Conservation (phyloP, 805 yeast genomes). For the Phaffomyces antillensis region DNA sequence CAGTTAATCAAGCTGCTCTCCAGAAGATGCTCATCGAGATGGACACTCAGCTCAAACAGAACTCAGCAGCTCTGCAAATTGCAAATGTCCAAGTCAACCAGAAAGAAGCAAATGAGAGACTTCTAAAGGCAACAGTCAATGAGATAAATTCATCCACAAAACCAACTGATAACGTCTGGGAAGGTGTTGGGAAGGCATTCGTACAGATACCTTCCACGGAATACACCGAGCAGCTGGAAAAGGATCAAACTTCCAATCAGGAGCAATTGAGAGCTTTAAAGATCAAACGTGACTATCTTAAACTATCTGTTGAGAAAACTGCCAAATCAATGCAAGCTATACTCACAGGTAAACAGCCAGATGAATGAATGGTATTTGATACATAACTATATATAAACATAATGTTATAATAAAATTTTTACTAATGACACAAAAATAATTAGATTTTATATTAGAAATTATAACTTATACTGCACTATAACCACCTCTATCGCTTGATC, state of each 20-base stretch:
- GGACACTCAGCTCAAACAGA: conserved; percentile 54
- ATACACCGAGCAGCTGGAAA: conserved; percentile 41
- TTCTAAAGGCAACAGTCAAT: conserved; percentile 2
- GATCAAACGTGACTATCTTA: conserved; percentile 66
- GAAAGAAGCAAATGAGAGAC: conserved; percentile 6
- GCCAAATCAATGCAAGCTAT: conserved; percentile 50
- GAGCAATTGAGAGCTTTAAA: conserved; percentile 55
- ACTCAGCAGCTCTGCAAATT: conserved; percentile 52
- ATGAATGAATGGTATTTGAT: neutral
- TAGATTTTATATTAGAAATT: too few species aligned
- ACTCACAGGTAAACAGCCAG: conserved; percentile 14
- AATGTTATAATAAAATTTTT: neutral
- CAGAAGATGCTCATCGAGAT: conserved; percentile 52
- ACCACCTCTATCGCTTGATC: conserved; percentile 67
- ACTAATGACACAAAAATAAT: neutral
- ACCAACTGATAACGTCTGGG: conserved; percentile 54
- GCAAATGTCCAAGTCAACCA: conserved; percentile 38
- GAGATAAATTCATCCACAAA: conserved; percentile 3
- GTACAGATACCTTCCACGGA: conserved; percentile 34
- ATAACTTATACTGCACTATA: conserved; percentile 67
- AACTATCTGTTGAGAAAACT: conserved; percentile 72
- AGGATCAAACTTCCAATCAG: conserved; percentile 45
- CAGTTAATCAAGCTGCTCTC: conserved; percentile 39
- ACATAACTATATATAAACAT: too few species aligned
- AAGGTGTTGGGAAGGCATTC: conserved; percentile 78